These are phyloP conservation scores for Rhizopus delemar DNA, from an alignment of 371 early-diverging fungal genomes.

Conservation along the genomic window DNA sequence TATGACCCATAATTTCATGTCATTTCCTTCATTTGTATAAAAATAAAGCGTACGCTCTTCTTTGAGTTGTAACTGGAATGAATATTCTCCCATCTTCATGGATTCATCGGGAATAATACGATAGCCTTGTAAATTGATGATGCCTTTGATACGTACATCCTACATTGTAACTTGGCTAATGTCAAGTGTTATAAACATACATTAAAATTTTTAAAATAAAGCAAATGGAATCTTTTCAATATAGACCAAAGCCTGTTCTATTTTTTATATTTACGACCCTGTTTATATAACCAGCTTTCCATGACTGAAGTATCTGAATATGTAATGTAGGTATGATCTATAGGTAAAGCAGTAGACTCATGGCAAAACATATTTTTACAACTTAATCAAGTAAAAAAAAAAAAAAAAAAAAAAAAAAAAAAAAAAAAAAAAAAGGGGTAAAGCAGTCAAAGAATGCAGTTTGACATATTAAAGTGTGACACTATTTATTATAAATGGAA, in stretches of 20 bases:
- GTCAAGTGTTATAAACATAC: conserved; percentile 8
- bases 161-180: conserved; percentile 2
- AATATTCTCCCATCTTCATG: conserved; percentile 37
- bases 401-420: background rate
- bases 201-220: conserved; percentile 64
- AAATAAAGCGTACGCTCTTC: too few relatives aligned
- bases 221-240: conserved; percentile 60
- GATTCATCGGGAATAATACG: conserved; percentile 58
- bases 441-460: conserved; percentile 4
- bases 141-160: conserved; percentile 55
- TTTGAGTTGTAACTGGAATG: too few relatives aligned
- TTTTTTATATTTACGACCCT: conserved; percentile 63
- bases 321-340: background rate
- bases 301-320: conserved; percentile 31
- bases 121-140: conserved; percentile 55
- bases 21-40: too few relatives aligned
- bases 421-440: background rate
- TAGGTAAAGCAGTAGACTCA: background rate
- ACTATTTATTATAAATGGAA: too few relatives aligned
- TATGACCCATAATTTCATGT: too few relatives aligned
- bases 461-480: background rate
- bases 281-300: conserved; percentile 70
- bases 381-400: conserved; percentile 1
- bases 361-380: background rate
- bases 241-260: conserved; percentile 75